A percentile compares a stretch with the other conserved stretches of the same genome.
phyloP scores from a whole-genome alignment of 2,329 filamentous ascomycete species.

The Colletotrichum melonis region DNA sequence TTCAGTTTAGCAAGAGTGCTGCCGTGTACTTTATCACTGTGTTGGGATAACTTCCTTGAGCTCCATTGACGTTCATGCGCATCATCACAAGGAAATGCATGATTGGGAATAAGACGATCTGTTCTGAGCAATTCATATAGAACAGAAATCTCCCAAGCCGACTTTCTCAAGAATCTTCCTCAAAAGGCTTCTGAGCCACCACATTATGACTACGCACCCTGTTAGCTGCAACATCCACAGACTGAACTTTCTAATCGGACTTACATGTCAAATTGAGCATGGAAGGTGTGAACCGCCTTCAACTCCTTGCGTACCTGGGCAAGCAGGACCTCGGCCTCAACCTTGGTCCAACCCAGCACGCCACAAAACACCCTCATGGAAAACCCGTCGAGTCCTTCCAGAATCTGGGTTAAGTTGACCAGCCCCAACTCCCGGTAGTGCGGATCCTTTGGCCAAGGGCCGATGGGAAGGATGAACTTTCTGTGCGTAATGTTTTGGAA shows the following conservation, averaged over 20 bases:
- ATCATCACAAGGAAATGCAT: not conserved
- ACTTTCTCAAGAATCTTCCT: not conserved
- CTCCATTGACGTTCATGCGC: not conserved
- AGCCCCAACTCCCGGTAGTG: conserved; percentile 39
- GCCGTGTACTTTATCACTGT: no score
- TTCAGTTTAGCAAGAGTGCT: no score
- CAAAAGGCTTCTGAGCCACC: not conserved
- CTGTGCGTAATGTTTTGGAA: conserved; percentile 49
- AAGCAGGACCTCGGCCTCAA: conserved; percentile 43
- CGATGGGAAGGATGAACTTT: conserved; percentile 48
- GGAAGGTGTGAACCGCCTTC: conserved; percentile 39
- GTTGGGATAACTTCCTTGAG: no score
- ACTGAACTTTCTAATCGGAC: not conserved
- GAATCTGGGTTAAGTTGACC: conserved; percentile 31
- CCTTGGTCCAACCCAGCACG: conserved; percentile 42
- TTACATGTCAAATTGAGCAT: conserved; percentile 42
- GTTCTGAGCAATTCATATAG: no score
- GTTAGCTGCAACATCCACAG: not conserved
- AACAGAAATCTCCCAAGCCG: no score
- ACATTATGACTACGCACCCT: not conserved
- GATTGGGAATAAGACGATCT: no score
- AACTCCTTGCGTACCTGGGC: conserved; percentile 44
- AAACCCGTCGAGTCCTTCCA: conserved; percentile 41
- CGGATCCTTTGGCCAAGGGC: conserved; percentile 43
- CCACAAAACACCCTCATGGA: conserved; percentile 43